Evolutionary conservation across 2,329 filamentous ascomycete genomes (phyloP).

Genomic region (Beauveria caledonica): DNA sequence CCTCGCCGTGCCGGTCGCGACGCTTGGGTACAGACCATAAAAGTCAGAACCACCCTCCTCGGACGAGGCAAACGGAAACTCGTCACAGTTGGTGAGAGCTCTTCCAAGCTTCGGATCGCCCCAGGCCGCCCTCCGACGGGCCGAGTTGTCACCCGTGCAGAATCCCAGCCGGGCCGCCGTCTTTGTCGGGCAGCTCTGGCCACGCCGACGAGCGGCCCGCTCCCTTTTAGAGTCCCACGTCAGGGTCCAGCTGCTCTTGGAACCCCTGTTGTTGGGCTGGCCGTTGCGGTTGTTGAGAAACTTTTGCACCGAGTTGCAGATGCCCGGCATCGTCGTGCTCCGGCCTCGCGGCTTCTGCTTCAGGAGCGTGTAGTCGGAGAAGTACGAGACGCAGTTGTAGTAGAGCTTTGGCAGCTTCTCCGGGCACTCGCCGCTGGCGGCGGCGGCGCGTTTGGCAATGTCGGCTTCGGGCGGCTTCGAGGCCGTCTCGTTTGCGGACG

Average conservation of each 20-base stretch:
- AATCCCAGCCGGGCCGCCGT: not conserved
- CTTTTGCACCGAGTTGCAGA: constrained; percentile 1
- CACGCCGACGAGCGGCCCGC: not conserved
- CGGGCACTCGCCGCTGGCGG: not conserved
- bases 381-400: not conserved
- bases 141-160: not conserved
- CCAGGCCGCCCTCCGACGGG: not conserved
- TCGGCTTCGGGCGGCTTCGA: not conserved
- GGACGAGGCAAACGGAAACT: not conserved
- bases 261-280: not conserved
- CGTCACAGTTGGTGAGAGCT: not conserved
- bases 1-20: not conserved
- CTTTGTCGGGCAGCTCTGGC: not conserved
- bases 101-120: not conserved
- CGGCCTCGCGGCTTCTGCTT: not conserved
- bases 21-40: not conserved
- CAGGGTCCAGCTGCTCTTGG: not conserved
- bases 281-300: not conserved
- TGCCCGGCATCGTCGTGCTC: not conserved
- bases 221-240: not conserved
- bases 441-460: not conserved
- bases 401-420: not conserved
- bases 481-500: not conserved
- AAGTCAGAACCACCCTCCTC: not conserved
- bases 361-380: not conserved